phyloP scores from a whole-genome alignment of 352 stramenopile species.

The Phytophthora podocarpi region DNA sequence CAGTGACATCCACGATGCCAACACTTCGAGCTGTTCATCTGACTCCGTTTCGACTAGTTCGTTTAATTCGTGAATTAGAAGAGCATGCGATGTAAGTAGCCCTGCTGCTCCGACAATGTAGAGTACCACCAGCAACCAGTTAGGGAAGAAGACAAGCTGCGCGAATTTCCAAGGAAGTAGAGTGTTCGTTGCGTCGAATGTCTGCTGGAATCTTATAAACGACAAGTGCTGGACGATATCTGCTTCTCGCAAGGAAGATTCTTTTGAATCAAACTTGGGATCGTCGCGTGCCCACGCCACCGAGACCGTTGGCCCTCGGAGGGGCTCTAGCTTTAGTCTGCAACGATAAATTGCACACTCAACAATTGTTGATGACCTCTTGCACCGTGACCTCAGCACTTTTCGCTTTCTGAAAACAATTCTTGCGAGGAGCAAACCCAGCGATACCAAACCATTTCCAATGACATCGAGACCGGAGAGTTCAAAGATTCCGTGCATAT shows the following conservation, averaged over 20 bases:
- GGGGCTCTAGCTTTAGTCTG: constrained; percentile 13
- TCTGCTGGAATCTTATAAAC: constrained; percentile 24
- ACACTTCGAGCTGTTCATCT: not conserved
- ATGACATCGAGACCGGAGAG: constrained; percentile 30
- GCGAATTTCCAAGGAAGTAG: constrained; percentile 6
- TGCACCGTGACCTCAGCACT: constrained; percentile 7
- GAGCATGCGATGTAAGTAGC: constrained; percentile 9
- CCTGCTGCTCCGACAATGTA: constrained; percentile 5
- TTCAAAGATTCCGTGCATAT: constrained; percentile 7
- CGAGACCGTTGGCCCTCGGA: not conserved
- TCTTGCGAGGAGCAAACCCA: constrained; percentile 31
- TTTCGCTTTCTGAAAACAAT: constrained; percentile 33
- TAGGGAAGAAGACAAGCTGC: not conserved
- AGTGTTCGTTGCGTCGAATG: constrained; percentile 10
- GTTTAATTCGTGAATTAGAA: not conserved
- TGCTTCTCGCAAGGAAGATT: not conserved
- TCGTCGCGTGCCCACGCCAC: not conserved
- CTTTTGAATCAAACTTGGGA: constrained; percentile 6
- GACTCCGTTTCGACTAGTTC: no score
- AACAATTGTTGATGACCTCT: constrained; percentile 10
- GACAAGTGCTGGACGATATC: constrained; percentile 30
- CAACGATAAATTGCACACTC: constrained; percentile 35
- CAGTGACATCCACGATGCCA: not conserved
- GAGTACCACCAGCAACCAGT: not conserved
- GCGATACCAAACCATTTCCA: constrained; percentile 30